Evolutionary conservation across 352 stramenopile genomes (phyloP).

Genomic region (Pythium oligandrum): DNA sequence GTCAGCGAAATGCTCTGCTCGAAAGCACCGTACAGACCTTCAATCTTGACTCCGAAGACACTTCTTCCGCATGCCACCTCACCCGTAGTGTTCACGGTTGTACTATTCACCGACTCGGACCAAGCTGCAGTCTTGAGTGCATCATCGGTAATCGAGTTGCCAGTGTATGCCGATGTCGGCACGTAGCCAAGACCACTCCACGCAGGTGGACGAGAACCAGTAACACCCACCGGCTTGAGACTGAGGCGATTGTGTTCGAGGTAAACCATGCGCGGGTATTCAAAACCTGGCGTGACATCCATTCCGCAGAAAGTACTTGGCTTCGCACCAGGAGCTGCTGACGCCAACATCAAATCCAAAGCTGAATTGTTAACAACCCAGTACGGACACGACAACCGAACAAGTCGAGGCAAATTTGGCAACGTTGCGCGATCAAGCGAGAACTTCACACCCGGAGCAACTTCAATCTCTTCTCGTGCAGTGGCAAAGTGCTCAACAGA

Average conservation of each 20-base stretch:
- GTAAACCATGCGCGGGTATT: constrained; percentile 55
- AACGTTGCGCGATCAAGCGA: constrained; percentile 72
- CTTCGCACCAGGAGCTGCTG: constrained; percentile 50
- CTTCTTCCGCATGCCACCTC: constrained; percentile 67
- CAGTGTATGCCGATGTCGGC: constrained; percentile 37
- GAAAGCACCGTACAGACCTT: constrained; percentile 78
- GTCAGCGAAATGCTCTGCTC: constrained; percentile 72
- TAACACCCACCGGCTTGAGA: constrained; percentile 51
- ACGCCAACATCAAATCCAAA: constrained; percentile 57
- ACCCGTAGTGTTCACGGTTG: constrained; percentile 81
- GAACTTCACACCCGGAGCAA: constrained; percentile 50
- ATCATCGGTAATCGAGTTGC: constrained; percentile 51
- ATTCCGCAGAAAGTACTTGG: constrained; percentile 37
- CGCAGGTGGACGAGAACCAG: constrained; percentile 39
- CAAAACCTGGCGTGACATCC: constrained; percentile 39
- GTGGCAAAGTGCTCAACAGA: constrained; percentile 75
- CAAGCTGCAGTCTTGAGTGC: constrained; percentile 58
- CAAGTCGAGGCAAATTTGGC: constrained; percentile 59
- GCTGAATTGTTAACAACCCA: constrained; percentile 86
- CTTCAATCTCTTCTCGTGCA: constrained; percentile 41
- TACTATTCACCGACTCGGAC: constrained; percentile 81
- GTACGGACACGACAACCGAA: constrained; percentile 79
- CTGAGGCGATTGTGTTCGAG: constrained; percentile 64
- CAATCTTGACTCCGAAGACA: constrained; percentile 78
- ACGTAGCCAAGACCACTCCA: constrained; percentile 60